Percentiles rank a stretch among this genome's conserved stretches.
Conservation (phyloP, 441 rosid genomes). For the Oxalis stricta region DNA sequence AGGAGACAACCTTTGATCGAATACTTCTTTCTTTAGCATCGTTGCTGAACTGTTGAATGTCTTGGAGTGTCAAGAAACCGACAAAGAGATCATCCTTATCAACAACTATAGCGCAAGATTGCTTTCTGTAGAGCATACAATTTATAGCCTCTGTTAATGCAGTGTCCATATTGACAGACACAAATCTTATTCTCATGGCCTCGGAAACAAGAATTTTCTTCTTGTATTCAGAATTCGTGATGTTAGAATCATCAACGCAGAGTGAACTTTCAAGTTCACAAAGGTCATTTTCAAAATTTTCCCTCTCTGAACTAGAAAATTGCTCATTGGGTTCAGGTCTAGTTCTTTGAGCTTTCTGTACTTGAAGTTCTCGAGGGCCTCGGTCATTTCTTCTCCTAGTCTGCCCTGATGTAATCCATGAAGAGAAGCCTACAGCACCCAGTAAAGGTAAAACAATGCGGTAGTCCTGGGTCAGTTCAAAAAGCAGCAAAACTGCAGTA, state of each 20-base stretch:
- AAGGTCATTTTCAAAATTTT: slow-evolving; percentile 30
- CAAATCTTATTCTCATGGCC: slow-evolving; percentile 84
- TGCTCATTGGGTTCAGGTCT: slow-evolving; percentile 14
- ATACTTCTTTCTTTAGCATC: slow-evolving; percentile 21
- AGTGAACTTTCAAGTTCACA: slow-evolving; percentile 92
- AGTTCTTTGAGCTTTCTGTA: slow-evolving; percentile 16
- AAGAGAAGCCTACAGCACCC: slow-evolving; percentile 87
- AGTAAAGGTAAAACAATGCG: slow-evolving; percentile 80
- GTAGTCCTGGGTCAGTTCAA: slow-evolving; percentile 88
- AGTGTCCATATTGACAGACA: slow-evolving; percentile 51
- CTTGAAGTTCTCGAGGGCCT: slow-evolving; percentile 22
- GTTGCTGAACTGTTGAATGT: slow-evolving; percentile 53
- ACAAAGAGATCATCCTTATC: slow-evolving; percentile 44
- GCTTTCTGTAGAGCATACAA: slow-evolving; percentile 82
- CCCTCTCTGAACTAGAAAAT: slow-evolving; percentile 16
- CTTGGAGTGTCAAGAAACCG: slow-evolving; percentile 58
- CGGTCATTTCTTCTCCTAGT: slow-evolving; percentile 41
- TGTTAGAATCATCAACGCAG: slow-evolving; percentile 43
- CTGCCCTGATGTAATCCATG: slow-evolving; percentile 86
- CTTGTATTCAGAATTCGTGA: slow-evolving; percentile 24
- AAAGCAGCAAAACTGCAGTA: slow-evolving; percentile 77
- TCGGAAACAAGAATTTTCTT: slow-evolving; percentile 52
- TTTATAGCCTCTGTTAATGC: slow-evolving; percentile 58
- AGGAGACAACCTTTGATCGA: slow-evolving; percentile 35
- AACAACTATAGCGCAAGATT: slow-evolving; percentile 68